Base-by-base conservation (phyloP, 176 grass and related monocot genomes). In the Zizania latifolia region DNA sequence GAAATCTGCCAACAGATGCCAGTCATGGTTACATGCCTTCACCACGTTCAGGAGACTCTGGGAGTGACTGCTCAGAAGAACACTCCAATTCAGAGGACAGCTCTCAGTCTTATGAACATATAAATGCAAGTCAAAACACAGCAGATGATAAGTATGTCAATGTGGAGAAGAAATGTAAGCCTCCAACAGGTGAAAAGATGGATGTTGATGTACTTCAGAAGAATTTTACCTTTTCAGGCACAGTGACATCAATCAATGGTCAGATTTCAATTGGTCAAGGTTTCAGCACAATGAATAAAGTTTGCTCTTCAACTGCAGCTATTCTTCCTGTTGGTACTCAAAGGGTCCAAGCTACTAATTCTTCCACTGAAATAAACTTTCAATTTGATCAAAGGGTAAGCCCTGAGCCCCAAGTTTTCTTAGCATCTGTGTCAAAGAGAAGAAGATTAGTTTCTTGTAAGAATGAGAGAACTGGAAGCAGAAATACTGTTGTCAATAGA, bases 1-100 rank as follows among this genome's bases (percentile, higher is more conserved):
- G 89, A 79, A 90, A 76, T 82, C 75, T 98, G 48, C 95, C 91
- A 44, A 22, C 72, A 35, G 88, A 87, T 80, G 77, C 76, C 34
- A 43, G 65, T 63, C 70, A 86, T 65, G 77, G 80, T 65, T 86
- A 89, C 77, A 75, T 55, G 67, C 74, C 45, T 61, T 88, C 77
- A 43, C n/a, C n/a, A n/a, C 30, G 17, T 66, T 87, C 69, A 56
- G 76, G 58, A 66, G 83, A 81, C 76, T 68, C 86, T 27, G 76
- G 50, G 68, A 88, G 72, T 85, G 83, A 60, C 59, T 89, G 74
- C 19, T 88, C 87, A 53, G 71, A 71, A 60, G 84, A 84, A 67
- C 71, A 58, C 16, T 88, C 75, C 13, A 85, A 82, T 54, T 79
- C 82, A 26, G 80, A 84, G 71, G 74, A 83, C 40, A 80, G 88